These are phyloP conservation scores for Pelargonium nanum DNA, from an alignment of 345 rosid species.

Conservation along the genomic window DNA sequence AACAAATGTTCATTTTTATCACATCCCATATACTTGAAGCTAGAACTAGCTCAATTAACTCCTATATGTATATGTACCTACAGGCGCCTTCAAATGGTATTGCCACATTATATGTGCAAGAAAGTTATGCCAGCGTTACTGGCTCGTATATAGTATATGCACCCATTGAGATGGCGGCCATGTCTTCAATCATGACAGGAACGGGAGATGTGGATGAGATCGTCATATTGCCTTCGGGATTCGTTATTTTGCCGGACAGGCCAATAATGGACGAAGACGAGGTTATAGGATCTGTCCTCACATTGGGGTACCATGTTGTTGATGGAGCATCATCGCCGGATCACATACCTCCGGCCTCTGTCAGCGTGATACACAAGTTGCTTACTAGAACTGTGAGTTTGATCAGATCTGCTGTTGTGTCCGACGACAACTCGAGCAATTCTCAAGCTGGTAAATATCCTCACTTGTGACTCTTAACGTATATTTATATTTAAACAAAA, in stretches of 20 bases:
- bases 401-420: constrained; percentile 3
- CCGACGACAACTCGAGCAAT: neutral
- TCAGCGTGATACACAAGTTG: constrained; percentile 5
- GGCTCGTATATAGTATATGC: constrained; percentile 30
- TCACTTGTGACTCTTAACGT: neutral
- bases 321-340: constrained; percentile 4
- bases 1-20: too few species aligned
- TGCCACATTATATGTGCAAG: constrained; percentile 27
- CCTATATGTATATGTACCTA: neutral
- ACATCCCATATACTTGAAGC: too few species aligned
- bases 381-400: constrained; percentile 2
- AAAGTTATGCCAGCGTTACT: constrained; percentile 17
- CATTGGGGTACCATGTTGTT: constrained; percentile 16
- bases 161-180: constrained; percentile 19
- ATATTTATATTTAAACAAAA: too few species aligned
- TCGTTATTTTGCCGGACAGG: constrained; percentile 28
- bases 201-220: constrained; percentile 15
- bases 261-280: neutral
- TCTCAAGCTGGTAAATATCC: neutral
- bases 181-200: constrained; percentile 20
- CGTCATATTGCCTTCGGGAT: constrained; percentile 31
- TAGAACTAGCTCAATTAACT: neutral
- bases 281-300: constrained; percentile 26
- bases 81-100: constrained; percentile 11
- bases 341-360: constrained; percentile 8